Evolutionary conservation across 140 eudicot species (phyloP), one percentile per base, ranked within the genome.

Genomic region (Flaveria floridana): DNA sequence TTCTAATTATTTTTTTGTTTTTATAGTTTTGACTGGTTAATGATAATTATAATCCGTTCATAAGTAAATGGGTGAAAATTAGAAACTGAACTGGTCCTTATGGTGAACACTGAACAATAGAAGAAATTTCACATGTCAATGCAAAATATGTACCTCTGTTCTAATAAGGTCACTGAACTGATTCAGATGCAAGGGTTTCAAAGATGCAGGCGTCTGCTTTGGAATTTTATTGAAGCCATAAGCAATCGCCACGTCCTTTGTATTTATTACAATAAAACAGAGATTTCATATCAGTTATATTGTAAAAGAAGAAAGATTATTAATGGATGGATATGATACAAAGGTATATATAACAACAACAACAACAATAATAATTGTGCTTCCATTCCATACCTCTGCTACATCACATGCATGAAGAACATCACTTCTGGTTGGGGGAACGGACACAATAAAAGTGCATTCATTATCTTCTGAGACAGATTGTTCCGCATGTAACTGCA

Each of bases 361-460:
- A 59, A 56, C 3, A 21, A 9, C 3, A 55, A 67, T 28, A n/a
- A 55, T 15, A 57, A 26, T 42, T 8, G 74, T 11, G 48, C 34
- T 37, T 46, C 18, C 41, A 68, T 23, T 19, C 26, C 42, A 70
- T 76, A 92, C 98, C 96, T 92, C 97, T 65, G 96, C 96, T 44
- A 92, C 89, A 81, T 92, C 97, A 86, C 97, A 89, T 44, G 96
- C 85, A 84, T 92, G 96, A 79, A 89, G 95, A 71, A 92, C 80
- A 74, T 92, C 96, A 80, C 97, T 92, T 84, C 97, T 82, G 21
- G 96, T 92, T 11, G 97, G 95, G 68, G 97, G 97, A 62, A 89
- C 87, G 15, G 92, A 81, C 57, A 89, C 88, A 16, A 74, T 83
- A 70, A 92, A 85, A 28, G 55, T 64, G 70, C 82, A 65, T 14